Evolutionary conservation across 257 asterid genomes (phyloP).

Genomic region (Solanum piurae): DNA sequence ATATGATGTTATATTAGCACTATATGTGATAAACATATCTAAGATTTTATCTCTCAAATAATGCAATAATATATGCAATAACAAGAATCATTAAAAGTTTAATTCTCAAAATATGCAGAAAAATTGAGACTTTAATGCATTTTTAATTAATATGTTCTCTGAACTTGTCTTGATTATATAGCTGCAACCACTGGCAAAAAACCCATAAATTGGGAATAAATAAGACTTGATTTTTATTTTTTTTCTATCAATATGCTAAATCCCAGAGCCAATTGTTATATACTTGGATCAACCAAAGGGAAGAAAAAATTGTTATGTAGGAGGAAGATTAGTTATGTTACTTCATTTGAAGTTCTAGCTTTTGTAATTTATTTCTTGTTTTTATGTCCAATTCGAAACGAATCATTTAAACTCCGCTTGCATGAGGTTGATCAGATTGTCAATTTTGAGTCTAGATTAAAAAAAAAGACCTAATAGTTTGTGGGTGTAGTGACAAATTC

Average conservation of each 20-base stretch:
- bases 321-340: not conserved
- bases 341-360: not conserved
- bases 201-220: not conserved
- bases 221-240: not conserved
- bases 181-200: not conserved
- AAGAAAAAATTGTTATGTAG: not conserved
- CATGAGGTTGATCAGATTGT: not conserved
- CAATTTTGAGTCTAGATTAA: rapidly evolving
- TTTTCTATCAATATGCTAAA: not conserved
- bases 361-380: not conserved
- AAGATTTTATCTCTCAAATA: not conserved
- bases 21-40: not conserved
- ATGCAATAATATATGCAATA: not conserved
- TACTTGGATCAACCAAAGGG: not conserved
- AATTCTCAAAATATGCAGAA: not conserved
- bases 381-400: too few relatives aligned
- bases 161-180: not conserved
- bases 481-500: not conserved
- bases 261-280: not conserved
- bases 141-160: not conserved
- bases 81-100: not conserved
- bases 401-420: not conserved
- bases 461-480: not conserved
- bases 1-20: not conserved
- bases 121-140: not conserved